phyloP scores from a whole-genome alignment of 2,329 filamentous ascomycete species.

The Ramularia endophylla region DNA sequence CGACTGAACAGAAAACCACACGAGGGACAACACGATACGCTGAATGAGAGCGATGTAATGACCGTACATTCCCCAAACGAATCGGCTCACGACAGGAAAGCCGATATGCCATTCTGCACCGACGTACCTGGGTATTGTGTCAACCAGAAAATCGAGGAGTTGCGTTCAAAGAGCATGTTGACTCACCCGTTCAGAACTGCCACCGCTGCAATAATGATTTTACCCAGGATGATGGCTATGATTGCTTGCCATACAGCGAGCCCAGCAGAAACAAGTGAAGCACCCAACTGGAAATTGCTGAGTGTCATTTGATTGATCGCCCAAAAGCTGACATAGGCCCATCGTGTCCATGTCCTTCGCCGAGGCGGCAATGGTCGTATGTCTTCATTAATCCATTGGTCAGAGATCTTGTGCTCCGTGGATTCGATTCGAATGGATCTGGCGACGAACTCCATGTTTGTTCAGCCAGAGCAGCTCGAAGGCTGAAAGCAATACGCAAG shows the following conservation, averaged over 20 bases:
- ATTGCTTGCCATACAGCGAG: constrained; percentile 39
- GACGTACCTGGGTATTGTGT: too few relatives aligned
- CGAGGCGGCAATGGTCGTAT: constrained; percentile 36
- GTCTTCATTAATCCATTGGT: constrained; percentile 37
- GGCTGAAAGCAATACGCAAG: too few relatives aligned
- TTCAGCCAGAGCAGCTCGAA: constrained; percentile 2
- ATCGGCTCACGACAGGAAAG: constrained; percentile 50
- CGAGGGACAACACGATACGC: constrained; percentile 44
- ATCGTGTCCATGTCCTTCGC: constrained; percentile 34
- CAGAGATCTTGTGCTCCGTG: constrained; percentile 22
- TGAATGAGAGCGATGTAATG: constrained; percentile 51
- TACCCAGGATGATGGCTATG: constrained; percentile 36
- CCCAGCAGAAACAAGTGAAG: constrained; percentile 34
- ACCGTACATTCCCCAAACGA: constrained; percentile 53
- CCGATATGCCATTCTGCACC: constrained; percentile 47
- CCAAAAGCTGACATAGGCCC: constrained; percentile 37
- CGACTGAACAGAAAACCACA: constrained; percentile 55
- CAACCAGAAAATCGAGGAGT: too few relatives aligned
- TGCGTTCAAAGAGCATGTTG: too few relatives aligned
- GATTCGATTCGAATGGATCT: constrained; percentile 21
- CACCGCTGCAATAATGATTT: constrained; percentile 49
- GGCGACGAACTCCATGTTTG: too few relatives aligned
- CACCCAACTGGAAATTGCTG: constrained; percentile 34
- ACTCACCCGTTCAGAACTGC: constrained; percentile 56
- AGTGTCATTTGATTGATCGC: constrained; percentile 35